phyloP scores from a whole-genome alignment of 2,329 filamentous ascomycete genomes.

The Epichloe uncinata region DNA sequence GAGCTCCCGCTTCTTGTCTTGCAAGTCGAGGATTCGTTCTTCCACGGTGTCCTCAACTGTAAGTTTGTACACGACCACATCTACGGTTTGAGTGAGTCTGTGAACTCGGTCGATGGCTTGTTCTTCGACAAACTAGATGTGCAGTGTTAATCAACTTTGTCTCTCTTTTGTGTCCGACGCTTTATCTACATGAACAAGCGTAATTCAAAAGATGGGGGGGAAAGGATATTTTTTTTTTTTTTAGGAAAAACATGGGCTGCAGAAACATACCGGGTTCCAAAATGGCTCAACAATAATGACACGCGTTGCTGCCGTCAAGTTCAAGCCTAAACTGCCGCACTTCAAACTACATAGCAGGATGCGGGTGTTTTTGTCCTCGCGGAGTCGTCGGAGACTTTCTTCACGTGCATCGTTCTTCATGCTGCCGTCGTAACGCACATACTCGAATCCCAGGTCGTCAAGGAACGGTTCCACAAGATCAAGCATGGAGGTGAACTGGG shows the following conservation, averaged over 20 bases:
- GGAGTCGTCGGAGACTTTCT: conserved; percentile 64
- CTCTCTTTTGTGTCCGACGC: too few species aligned
- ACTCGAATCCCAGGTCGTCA: conserved; percentile 56
- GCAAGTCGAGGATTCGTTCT: conserved; percentile 84
- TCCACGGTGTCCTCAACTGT: conserved; percentile 81
- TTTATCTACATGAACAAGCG: too few species aligned
- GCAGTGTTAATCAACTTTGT: background rate
- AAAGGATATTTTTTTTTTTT: too few species aligned
- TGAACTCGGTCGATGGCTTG: conserved; percentile 98
- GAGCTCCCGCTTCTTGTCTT: conserved; percentile 84
- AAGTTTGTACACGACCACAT: conserved; percentile 91
- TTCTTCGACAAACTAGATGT: conserved; percentile 75
- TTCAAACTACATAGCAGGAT: conserved; percentile 88
- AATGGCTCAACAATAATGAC: conserved; percentile 96
- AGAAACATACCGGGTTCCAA: conserved; percentile 71
- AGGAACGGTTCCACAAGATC: conserved; percentile 92
- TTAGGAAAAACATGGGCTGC: too few species aligned
- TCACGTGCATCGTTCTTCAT: conserved; percentile 93
- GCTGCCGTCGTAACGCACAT: conserved; percentile 82
- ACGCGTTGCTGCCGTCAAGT: conserved; percentile 82
- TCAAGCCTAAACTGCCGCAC: conserved; percentile 84
- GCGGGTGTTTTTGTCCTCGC: conserved; percentile 60
- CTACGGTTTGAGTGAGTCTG: conserved; percentile 89
- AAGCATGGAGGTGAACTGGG: conserved; percentile 96
- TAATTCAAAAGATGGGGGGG: background rate